Base-by-base conservation (phyloP, 306 rosid species). In the Calophaca sinica region DNA sequence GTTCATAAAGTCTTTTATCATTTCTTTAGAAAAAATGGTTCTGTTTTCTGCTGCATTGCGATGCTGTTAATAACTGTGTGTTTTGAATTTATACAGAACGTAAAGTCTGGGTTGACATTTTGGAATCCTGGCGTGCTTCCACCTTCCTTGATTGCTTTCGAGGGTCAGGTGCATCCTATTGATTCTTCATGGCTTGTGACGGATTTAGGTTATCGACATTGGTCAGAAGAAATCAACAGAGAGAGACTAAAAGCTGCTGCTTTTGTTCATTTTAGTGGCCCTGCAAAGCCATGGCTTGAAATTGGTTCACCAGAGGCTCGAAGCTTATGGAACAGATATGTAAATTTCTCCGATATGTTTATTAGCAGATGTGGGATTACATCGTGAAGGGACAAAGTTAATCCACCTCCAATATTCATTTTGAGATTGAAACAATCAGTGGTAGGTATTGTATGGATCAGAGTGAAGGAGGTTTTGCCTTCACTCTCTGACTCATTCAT, bases 81-180 rank as follows among this genome's bases (percentile, higher is more conserved):
- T 71, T 76, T 62, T 35, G 38, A 4, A 1, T 33, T 33, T 33
- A 4, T 53, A 31, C 93, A 91, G 97, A 88, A 81, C 77, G 91
- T 82, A 76, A 50, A 77, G 65, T 78, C 86, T 68, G 93, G 88
- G 58, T 73, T 75, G 73, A 60, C 68, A 49, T 68, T 89, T 54
- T 91, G 96, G 97, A 78, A 62, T 73, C 97, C 96, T 48, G 97
- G 97, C 53, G 85, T 82, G 13, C 80, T 85, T 74, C 87, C 97
- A 11, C 97, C 91, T 1, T 67, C 91, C 49, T 68, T 68, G 26
- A 20, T 20, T 20, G 26, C 26, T 20, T 20, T 20, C 26, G 26
- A 20, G 26, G 26, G 26, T 20, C 91, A 89, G 55, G 88, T 91
- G 6, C 88, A 86, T 68, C 89, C 89, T 4, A 82, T 91, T 60